Percentiles rank a stretch among this genome's conserved stretches.
phyloP scores from a whole-genome alignment of 768 basidiomycete genomes.

The Boletellus ananas region DNA sequence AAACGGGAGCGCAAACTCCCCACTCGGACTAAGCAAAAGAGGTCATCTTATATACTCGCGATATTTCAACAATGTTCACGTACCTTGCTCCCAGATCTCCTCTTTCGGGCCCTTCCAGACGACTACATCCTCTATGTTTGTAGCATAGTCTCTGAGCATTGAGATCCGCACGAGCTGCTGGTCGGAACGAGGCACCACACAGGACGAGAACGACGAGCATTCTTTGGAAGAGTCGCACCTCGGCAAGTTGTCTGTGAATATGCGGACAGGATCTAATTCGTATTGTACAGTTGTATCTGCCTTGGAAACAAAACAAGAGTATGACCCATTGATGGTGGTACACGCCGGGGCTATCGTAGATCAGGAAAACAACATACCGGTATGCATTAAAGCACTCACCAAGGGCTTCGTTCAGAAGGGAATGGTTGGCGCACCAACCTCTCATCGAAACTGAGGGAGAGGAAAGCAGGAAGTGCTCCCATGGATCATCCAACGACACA shows the following conservation, averaged over 20 bases:
- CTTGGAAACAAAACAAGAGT: constrained; percentile 45
- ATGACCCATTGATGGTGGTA: neutral
- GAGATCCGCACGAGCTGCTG: constrained; percentile 57
- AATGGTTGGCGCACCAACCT: constrained; percentile 63
- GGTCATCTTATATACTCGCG: neutral
- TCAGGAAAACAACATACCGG: neutral
- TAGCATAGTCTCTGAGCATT: constrained; percentile 22
- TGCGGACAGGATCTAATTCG: constrained; percentile 54
- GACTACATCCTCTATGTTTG: constrained; percentile 38
- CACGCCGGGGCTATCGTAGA: constrained; percentile 9
- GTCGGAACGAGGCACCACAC: constrained; percentile 48
- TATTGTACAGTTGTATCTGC: constrained; percentile 32
- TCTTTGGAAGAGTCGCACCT: constrained; percentile 42
- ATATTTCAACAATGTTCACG: constrained; percentile 10
- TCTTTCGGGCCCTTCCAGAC: constrained; percentile 69
- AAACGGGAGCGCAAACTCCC: constrained; percentile 42
- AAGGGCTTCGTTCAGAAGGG: constrained; percentile 23
- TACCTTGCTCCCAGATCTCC: constrained; percentile 69
- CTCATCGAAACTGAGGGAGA: constrained; percentile 11
- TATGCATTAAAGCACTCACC: constrained; percentile 8
- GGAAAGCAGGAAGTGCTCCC: constrained; percentile 45
- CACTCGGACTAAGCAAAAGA: constrained; percentile 44
- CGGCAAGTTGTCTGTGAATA: constrained; percentile 35
- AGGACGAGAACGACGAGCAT: constrained; percentile 41
- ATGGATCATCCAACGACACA: constrained; percentile 30